Evolutionary conservation across 257 asterid species (phyloP), one percentile per base, ranked within the genome.

Genomic region (Solanum corneliomulleri): DNA sequence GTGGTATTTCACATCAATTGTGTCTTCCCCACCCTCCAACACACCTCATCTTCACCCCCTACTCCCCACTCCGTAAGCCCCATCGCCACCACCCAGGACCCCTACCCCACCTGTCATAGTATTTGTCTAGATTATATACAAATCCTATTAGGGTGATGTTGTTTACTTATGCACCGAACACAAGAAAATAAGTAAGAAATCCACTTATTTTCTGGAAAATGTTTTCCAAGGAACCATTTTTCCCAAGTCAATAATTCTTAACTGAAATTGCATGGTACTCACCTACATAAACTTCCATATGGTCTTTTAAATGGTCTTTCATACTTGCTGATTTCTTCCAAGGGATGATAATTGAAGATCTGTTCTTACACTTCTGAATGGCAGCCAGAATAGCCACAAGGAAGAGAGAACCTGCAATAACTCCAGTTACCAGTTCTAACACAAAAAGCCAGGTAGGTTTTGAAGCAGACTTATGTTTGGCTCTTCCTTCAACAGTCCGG

Each of bases 271-370:
- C 41, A 68, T 47, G 85, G 86, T 81, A 88, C 93, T 66, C 71
- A 97, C 99, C 98, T 89, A 93, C 90, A 92, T 89, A 92, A 89
- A 93, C 89, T 42, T 95, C 85, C 90, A 87, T 89, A 89, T 90
- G 91, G 86, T 96, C 98, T 90, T 90, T 94, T 86, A 92, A 14
- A 83, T 90, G 91, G 86, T 95, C 98, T 90, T 90, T 95, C 87
- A 93, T 52, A 83, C 98, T 95, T 47, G 92, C 89, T 33, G 98
- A 96, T 89, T 92, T 97, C 93, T 92, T 97, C 99, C 99, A 95
- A 5, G 98, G 98, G 86, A 93, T 95, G 75, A 95, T 92, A 85
- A 95, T 92, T 1, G 98, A 93, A 82, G 98, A 93, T 88, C 90
- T 92, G 25, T 87, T 90, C 89, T 94, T 95, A 91, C 92, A 96